These are phyloP conservation scores for Lasiodiplodia gonubiensis DNA, from an alignment of 2,329 filamentous ascomycete genomes.

Conservation along the genomic window DNA sequence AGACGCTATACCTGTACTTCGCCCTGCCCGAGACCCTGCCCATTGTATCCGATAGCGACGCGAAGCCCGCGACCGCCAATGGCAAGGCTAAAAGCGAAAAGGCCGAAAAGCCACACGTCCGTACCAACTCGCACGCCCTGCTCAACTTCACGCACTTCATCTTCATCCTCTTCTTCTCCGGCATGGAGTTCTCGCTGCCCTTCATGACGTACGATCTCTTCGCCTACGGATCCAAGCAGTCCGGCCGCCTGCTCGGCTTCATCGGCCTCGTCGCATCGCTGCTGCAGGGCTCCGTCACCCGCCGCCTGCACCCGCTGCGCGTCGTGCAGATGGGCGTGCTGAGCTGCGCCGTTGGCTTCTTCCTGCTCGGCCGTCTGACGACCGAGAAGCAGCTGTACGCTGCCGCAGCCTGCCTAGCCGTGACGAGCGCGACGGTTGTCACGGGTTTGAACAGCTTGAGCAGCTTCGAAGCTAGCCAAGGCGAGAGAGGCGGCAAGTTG, in stretches of 20 bases:
- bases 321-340: conserved; percentile 81
- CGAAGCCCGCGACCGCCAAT: conserved; percentile 34
- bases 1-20: conserved; percentile 86
- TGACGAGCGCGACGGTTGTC: conserved; percentile 93
- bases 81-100: conserved; percentile 29
- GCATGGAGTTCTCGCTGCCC: conserved; percentile 95
- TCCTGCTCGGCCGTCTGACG: conserved; percentile 73
- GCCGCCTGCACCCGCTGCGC: conserved; percentile 78
- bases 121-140: conserved; percentile 82
- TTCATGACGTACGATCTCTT: conserved; percentile 98
- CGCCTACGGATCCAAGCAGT: conserved; percentile 76
- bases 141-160: conserved; percentile 86
- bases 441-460: conserved; percentile 90
- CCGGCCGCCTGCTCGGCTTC: conserved; percentile 85
- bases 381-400: conserved; percentile 75
- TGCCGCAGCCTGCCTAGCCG: conserved; percentile 81
- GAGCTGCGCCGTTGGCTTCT: conserved; percentile 78
- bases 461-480: conserved; percentile 82
- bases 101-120: conserved; percentile 35
- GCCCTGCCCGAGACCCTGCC: conserved; percentile 87
- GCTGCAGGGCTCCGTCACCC: conserved; percentile 91
- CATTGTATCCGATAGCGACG: conserved; percentile 48
- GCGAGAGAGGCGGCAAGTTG: conserved; percentile 83
- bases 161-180: conserved; percentile 96
- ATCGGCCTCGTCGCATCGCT: conserved; percentile 89